Evolutionary conservation across 2,329 filamentous ascomycete genomes (phyloP), one percentile per base, ranked within the genome.

Genomic region (Ophiostoma novo-ulmi): DNA sequence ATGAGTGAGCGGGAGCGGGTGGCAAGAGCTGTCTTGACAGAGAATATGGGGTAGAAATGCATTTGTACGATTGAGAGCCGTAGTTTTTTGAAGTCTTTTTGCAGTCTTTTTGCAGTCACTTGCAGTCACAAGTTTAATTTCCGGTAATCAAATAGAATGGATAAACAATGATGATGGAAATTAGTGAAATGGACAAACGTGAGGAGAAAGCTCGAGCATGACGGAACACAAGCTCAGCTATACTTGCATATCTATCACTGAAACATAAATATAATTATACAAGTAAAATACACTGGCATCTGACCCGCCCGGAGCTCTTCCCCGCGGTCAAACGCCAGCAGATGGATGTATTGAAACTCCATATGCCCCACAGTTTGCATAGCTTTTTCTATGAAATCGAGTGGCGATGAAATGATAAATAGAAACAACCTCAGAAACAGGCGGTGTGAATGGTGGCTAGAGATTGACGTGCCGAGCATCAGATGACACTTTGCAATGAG

Each of bases 281-380:
- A 65, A 38, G 22, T 4, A 39, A 65, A 38, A 65, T 4, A 39
- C 31, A n/a, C 26, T 31, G 61, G 61, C 22, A 58, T 58, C 52
- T 39, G 36, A 52, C 48, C 65, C 48, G 52, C 70, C 70, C 70
- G 70, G 70, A 69, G 67, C 41, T 36, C 67, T 66, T 71, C 70
- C 70, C 70, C 70, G 70, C 70, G 67, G 52, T 14, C 52, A 58
- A 20, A 58, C 52, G n/a, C 48, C 48, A 55, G 13, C 48, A 55
- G n/a, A 14, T 22, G 48, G 17, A 48, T 6, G 48, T 55, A 55
- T 55, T 55, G 6, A 26, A 55, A 20, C 48, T 2, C 20, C 8
- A n/a, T 55, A 14, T 17, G 39, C 26, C 8, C 48, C 48, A 55
- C 48, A 55, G n/a, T 26, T 10, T 58, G 52, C 20, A 70, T 31